Conservation (phyloP, 176 grass and related monocot genomes). For the Bothriochloa decipiens region DNA sequence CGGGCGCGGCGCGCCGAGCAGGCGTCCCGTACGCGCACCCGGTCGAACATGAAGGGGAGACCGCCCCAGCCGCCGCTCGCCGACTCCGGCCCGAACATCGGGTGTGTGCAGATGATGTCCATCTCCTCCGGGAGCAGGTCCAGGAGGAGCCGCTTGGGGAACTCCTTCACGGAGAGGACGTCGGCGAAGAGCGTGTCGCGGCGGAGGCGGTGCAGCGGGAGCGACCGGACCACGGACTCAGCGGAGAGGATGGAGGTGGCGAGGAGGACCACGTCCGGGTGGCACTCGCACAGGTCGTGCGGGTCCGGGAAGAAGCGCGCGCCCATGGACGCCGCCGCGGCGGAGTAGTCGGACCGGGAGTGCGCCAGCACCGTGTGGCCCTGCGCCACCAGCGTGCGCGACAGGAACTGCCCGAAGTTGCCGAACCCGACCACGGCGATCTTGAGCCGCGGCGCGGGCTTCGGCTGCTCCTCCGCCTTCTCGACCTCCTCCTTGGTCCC, state of each 20-base stretch:
- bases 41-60: slow-evolving; percentile 68
- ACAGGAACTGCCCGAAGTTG: slow-evolving; percentile 80
- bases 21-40: slow-evolving; percentile 58
- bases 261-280: slow-evolving; percentile 77
- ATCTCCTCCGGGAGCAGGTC: slow-evolving; percentile 48
- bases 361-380: slow-evolving; percentile 75
- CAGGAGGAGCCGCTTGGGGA: slow-evolving; percentile 70
- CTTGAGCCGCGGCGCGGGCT: slow-evolving; percentile 40
- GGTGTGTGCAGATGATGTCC: slow-evolving; percentile 86
- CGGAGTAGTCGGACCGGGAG: slow-evolving; percentile 78
- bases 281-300: slow-evolving; percentile 83
- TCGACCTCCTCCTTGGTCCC: neutral
- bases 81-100: slow-evolving; percentile 88
- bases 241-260: slow-evolving; percentile 79
- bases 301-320: slow-evolving; percentile 66
- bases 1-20: slow-evolving; percentile 42
- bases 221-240: slow-evolving; percentile 55
- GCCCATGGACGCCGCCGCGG: slow-evolving; percentile 50
- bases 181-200: slow-evolving; percentile 82
- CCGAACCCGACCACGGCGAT: slow-evolving; percentile 88
- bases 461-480: neutral
- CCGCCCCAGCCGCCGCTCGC: slow-evolving; percentile 61
- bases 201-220: slow-evolving; percentile 78
- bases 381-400: slow-evolving; percentile 55
- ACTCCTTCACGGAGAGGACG: slow-evolving; percentile 92